Conservation (phyloP, 331 rosid genomes). For the Erythrophleum ivorense region DNA sequence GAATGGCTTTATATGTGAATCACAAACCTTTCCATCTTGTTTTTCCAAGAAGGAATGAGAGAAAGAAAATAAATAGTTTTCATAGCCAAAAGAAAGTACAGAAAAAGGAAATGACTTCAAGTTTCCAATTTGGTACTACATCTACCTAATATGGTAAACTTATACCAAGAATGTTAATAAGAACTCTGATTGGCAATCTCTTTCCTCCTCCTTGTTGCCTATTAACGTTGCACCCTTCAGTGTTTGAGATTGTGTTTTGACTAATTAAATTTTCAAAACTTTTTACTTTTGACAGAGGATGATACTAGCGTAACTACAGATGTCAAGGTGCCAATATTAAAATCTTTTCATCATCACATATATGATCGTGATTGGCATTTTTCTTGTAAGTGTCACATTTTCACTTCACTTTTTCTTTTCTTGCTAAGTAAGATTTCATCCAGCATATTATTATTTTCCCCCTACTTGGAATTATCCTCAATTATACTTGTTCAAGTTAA, state of each 20-base stretch:
- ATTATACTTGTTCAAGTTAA: slow-evolving; percentile 18
- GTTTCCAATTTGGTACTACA: background rate
- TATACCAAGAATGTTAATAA: background rate
- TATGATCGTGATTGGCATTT: slow-evolving; percentile 89
- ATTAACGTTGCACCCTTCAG: slow-evolving; percentile 22
- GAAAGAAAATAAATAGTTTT: background rate
- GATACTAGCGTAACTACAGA: slow-evolving; percentile 80
- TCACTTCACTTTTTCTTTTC: slow-evolving; percentile 2
- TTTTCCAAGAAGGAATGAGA: background rate
- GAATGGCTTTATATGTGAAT: slow-evolving; percentile 10
- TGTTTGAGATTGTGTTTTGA: background rate
- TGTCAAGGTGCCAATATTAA: slow-evolving; percentile 90
- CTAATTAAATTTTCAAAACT: slow-evolving; percentile 30
- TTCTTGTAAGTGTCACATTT: slow-evolving; percentile 65
- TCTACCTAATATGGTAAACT: slow-evolving; percentile 2
- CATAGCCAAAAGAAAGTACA: background rate
- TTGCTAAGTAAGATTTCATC: slow-evolving; percentile 20
- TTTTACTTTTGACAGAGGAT: slow-evolving; percentile 73
- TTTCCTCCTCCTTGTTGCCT: background rate
- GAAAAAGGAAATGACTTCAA: background rate
- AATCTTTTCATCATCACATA: slow-evolving; percentile 74
- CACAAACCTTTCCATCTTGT: background rate
- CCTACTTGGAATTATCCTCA: background rate
- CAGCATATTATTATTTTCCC: background rate
- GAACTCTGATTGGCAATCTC: background rate